Evolutionary conservation across 1,284 basidiomycete species (phyloP), one percentile per base, ranked within the genome.

Genomic region (Melampsora medusae): DNA sequence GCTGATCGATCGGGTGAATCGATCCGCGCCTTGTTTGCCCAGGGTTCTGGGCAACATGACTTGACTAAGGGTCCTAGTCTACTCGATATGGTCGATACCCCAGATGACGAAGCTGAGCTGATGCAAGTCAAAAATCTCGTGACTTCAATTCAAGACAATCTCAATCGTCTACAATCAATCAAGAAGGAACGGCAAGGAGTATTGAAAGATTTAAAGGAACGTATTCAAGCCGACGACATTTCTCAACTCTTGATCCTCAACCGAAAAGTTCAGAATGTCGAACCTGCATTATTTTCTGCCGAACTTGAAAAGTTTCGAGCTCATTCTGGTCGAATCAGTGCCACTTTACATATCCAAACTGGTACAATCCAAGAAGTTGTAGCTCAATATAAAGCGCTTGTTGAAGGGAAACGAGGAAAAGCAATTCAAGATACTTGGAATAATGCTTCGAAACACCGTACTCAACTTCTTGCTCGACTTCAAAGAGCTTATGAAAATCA

Each of bases 231-330:
- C 38, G 97, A 99, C 84, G 97, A 99, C 80, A 96, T 99, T 10
- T 98, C 95, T 0, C 93, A 97, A 81, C 86, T 97, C 0, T 87
- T 99, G 0, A 88, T 99, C 1, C 88, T 98, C 69, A 97, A 97
- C 82, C 89, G 93, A 17, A 90, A 94, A 19, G 78, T 73, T 9
- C 87, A 89, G 33, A 89, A 89, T 50, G 90, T 92, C 4, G 93
- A 98, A 80, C 90, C 91, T 0, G 88, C 92, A 0, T 86, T 98
- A 19, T 98, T 98, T 80, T 92, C 93, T 0, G 88, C 90, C 6
- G 95, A 98, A 83, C 88, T 98, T 19, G 95, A 97, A 83, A 98
- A 98, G 84, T 98, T 97, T 86, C 87, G 89, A 28, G 92, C 94
- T 0, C 94, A 92, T 81, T 93, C 97, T 82, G 88, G 90, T 66